Evolutionary conservation across 768 basidiomycete species (phyloP).

Genomic region (Paxillus ammoniavirescens): DNA sequence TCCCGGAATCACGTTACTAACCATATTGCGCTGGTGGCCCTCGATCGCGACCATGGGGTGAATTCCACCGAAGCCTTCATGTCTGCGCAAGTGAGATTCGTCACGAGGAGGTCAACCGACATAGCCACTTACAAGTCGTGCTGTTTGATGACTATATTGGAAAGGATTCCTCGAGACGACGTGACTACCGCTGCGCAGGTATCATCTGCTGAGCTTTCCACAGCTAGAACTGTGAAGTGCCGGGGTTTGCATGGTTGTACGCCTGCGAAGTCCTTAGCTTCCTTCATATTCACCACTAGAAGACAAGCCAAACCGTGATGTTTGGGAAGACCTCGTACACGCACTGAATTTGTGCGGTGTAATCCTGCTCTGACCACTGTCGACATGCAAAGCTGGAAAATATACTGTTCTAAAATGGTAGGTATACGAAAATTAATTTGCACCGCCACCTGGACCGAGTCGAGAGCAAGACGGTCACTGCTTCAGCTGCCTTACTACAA

Average conservation of each 20-base stretch:
- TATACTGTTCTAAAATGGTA: neutral
- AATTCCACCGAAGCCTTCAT: slow-evolving; percentile 57
- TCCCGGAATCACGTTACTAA: slow-evolving; percentile 18
- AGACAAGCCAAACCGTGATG: neutral
- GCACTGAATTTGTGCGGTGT: neutral
- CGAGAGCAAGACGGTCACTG: neutral
- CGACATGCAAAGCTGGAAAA: neutral
- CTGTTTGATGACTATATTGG: slow-evolving; percentile 88
- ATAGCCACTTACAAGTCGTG: slow-evolving; percentile 50
- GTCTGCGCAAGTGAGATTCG: slow-evolving; percentile 9
- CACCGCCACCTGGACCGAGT: slow-evolving; percentile 1
- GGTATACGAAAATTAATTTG: neutral
- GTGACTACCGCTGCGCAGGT: slow-evolving; percentile 87
- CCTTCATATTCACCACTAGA: neutral
- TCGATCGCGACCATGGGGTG: slow-evolving; percentile 75
- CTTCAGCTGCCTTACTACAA: neutral
- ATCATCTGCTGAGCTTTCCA: slow-evolving; percentile 93
- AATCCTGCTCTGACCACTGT: neutral
- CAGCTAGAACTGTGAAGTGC: slow-evolving; percentile 62
- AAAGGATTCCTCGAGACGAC: slow-evolving; percentile 64
- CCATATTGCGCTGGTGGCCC: slow-evolving; percentile 81
- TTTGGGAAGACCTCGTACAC: neutral
- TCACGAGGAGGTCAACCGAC: neutral
- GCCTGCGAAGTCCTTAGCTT: neutral
- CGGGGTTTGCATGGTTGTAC: slow-evolving; percentile 1